Evolutionary conservation across 2,329 filamentous ascomycete species (phyloP).

Genomic region (Monosporascus sp.): DNA sequence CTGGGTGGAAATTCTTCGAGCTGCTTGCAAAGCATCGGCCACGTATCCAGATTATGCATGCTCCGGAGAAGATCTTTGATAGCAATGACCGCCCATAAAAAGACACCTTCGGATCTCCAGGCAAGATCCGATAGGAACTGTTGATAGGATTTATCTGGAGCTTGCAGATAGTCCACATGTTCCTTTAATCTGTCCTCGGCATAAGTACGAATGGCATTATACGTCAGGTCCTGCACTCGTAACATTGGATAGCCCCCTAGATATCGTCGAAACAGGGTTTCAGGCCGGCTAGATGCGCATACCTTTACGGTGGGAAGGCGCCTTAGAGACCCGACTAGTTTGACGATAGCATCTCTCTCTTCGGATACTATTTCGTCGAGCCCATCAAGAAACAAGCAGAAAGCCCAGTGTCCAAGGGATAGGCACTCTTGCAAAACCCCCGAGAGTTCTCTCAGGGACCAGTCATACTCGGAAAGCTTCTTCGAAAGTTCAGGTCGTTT

Average conservation of each 20-base stretch:
- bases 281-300: constrained; percentile 7
- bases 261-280: constrained; percentile 1
- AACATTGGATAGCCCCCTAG: background rate
- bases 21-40: background rate
- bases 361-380: constrained; percentile 8
- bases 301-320: constrained; percentile 3
- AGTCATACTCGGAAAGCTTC: constrained; percentile 9
- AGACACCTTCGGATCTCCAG: constrained; percentile 5
- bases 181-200: background rate
- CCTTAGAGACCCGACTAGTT: constrained; percentile 1
- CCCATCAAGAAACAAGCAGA: constrained; percentile 8
- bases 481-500: background rate
- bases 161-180: too few species aligned
- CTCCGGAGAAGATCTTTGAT: constrained; percentile 5
- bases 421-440: background rate
- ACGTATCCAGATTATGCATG: constrained; percentile 5
- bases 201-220: background rate
- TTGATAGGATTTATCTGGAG: background rate
- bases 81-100: constrained; percentile 7
- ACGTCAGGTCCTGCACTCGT: constrained; percentile 4
- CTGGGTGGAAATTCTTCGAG: constrained; percentile 2
- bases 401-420: background rate
- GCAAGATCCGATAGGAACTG: background rate
- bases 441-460: constrained; percentile 4
- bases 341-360: constrained; percentile 1